phyloP scores from a whole-genome alignment of 139 green algal genomes.

The Zygnema cylindricum region DNA sequence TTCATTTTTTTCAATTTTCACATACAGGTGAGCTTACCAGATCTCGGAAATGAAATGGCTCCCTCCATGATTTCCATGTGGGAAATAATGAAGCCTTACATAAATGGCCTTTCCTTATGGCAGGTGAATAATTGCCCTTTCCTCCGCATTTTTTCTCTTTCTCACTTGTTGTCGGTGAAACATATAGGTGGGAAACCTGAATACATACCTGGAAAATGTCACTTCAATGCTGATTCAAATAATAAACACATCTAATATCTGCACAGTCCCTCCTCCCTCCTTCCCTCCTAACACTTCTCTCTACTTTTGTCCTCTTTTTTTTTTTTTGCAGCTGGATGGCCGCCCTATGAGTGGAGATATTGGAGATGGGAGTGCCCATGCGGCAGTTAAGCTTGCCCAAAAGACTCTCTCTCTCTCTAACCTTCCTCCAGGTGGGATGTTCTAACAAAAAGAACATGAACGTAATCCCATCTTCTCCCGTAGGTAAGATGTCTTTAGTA shows the following conservation, averaged over 20 bases:
- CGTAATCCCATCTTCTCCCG: too few relatives aligned
- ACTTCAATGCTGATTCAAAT: too few relatives aligned
- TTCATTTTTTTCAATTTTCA: too few relatives aligned
- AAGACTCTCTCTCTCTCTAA: neutral
- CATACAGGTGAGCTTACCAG: conserved; percentile 26
- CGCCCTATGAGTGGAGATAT: conserved; percentile 62
- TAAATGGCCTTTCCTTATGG: neutral
- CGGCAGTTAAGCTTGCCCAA: conserved; percentile 37
- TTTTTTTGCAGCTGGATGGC: conserved; percentile 50
- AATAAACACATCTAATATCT: too few relatives aligned
- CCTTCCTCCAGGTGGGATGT: conserved; percentile 16
- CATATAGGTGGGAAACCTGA: too few relatives aligned
- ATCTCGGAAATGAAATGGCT: neutral
- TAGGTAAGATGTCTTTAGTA: too few relatives aligned
- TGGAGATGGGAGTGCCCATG: conserved; percentile 42
- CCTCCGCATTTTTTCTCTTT: too few relatives aligned
- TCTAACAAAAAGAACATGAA: too few relatives aligned
- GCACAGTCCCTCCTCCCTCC: too few relatives aligned
- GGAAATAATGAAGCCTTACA: neutral
- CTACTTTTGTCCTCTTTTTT: neutral
- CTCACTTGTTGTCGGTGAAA: too few relatives aligned
- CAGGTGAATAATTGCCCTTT: neutral
- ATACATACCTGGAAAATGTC: too few relatives aligned
- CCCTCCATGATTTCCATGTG: neutral
- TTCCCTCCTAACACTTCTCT: neutral